Evolutionary conservation across 805 yeast species (phyloP).

Genomic region (Candida sanyiensis): DNA sequence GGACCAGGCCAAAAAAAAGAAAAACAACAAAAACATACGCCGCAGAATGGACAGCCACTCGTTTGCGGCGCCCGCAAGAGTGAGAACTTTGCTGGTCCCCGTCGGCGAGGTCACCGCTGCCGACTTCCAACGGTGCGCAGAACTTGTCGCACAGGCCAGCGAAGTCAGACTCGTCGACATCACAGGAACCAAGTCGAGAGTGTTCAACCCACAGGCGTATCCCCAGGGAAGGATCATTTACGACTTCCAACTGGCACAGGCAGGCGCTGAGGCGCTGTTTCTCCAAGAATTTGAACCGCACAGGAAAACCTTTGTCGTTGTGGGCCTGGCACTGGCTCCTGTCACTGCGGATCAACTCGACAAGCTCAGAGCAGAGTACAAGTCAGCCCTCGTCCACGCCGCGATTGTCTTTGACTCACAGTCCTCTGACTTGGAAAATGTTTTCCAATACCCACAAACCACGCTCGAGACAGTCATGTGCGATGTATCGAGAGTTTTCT

Average conservation of each 20-base stretch:
- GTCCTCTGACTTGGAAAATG: constrained; percentile 2
- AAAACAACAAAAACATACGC: too few relatives aligned
- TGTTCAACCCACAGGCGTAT: constrained; percentile 79
- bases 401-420: constrained; percentile 43
- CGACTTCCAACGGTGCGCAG: constrained; percentile 36
- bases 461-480: constrained; percentile 62
- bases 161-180: constrained; percentile 76
- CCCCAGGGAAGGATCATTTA: constrained; percentile 72
- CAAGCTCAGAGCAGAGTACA: constrained; percentile 40
- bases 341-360: constrained; percentile 27
- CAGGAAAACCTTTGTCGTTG: constrained; percentile 64
- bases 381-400: constrained; percentile 50
- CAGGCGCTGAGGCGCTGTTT: constrained; percentile 55
- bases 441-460: constrained; percentile 13
- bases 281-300: constrained; percentile 88
- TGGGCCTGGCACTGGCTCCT: constrained; percentile 35
- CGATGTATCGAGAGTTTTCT: constrained; percentile 60
- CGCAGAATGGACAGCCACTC: constrained; percentile 39
- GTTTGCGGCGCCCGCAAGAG: constrained; percentile 60
- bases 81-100: constrained; percentile 66
- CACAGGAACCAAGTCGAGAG: constrained; percentile 50
- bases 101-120: constrained; percentile 41
- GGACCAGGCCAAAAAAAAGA: too few relatives aligned
- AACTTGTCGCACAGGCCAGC: constrained; percentile 39
- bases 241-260: constrained; percentile 41